Conservation (phyloP, 2,329 filamentous ascomycete genomes). For the Lecanicillium sp. region DNA sequence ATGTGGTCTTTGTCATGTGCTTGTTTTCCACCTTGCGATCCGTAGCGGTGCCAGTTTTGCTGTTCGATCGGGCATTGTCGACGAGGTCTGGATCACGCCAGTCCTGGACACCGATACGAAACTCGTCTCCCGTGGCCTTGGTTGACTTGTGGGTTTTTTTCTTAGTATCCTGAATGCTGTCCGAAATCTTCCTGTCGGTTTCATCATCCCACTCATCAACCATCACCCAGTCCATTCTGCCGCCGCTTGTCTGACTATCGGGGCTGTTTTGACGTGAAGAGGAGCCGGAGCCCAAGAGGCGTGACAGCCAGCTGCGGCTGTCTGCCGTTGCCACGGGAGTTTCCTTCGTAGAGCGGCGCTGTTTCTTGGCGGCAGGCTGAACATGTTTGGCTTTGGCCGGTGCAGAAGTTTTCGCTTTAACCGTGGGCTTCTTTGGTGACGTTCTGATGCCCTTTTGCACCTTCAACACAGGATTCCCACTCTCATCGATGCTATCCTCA, state of each 20-base stretch:
- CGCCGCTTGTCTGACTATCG: conserved; percentile 62
- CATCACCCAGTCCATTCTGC: conserved; percentile 66
- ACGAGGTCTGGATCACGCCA: conserved; percentile 68
- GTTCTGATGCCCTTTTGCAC: conserved; percentile 42
- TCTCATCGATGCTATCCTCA: conserved; percentile 54
- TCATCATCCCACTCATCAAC: conserved; percentile 61
- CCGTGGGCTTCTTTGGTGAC: conserved; percentile 5
- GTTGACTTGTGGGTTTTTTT: conserved; percentile 23
- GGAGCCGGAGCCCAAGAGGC: conserved; percentile 33
- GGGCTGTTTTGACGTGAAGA: conserved; percentile 32
- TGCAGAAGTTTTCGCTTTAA: conserved; percentile 28
- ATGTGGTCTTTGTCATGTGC: not conserved
- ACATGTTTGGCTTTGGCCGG: conserved; percentile 24
- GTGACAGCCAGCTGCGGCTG: conserved; percentile 38
- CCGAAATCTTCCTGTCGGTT: conserved; percentile 38
- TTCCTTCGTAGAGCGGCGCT: conserved; percentile 10
- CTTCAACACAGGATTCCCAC: conserved; percentile 50
- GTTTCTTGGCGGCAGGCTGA: conserved; percentile 23
- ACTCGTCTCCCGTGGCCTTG: conserved; percentile 48
- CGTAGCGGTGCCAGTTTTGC: conserved; percentile 14
- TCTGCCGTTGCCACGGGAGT: conserved; percentile 14
- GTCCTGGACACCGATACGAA: conserved; percentile 79
- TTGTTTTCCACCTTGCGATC: conserved; percentile 10
- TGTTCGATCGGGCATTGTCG: conserved; percentile 21
- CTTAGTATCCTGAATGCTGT: conserved; percentile 33